A percentile compares a stretch with the other conserved stretches of the same genome.
Conservation (phyloP, 768 basidiomycete species). For the Grammothele lineata region DNA sequence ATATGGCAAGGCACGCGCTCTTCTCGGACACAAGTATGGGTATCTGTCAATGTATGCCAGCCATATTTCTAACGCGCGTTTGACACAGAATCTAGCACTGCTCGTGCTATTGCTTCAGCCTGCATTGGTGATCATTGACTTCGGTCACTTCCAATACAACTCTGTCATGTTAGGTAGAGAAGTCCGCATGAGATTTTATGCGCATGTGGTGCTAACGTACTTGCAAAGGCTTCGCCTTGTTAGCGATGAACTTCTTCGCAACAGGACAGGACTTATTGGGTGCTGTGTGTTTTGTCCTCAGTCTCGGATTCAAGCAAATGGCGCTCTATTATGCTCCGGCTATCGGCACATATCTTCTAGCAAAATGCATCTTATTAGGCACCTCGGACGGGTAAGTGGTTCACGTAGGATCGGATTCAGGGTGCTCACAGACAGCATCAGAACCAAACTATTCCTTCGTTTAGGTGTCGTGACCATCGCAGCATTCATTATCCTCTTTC, state of each 20-base stretch:
- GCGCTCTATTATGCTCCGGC: slow-evolving; percentile 91
- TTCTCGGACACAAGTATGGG: slow-evolving; percentile 68
- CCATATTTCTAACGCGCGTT: not conserved
- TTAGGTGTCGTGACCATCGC: slow-evolving; percentile 58
- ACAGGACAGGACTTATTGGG: slow-evolving; percentile 67
- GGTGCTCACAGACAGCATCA: not conserved
- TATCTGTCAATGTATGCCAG: not conserved
- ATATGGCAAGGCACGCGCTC: slow-evolving; percentile 70
- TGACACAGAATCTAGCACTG: slow-evolving; percentile 61
- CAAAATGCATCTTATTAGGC: slow-evolving; percentile 87
- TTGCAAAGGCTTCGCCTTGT: slow-evolving; percentile 56
- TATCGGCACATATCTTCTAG: slow-evolving; percentile 85
- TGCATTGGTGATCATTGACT: slow-evolving; percentile 78
- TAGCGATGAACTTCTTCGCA: slow-evolving; percentile 68
- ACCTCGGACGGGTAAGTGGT: slow-evolving; percentile 57
- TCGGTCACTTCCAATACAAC: slow-evolving; percentile 96
- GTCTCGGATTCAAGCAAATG: slow-evolving; percentile 95
- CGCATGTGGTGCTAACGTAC: not conserved
- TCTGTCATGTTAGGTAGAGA: slow-evolving; percentile 88
- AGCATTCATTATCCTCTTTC: slow-evolving; percentile 68
- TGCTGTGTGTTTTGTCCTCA: slow-evolving; percentile 76
- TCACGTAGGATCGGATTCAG: not conserved
- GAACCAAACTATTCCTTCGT: slow-evolving; percentile 53
- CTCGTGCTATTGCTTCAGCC: slow-evolving; percentile 79
- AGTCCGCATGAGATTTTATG: too few species aligned